A percentile compares a stretch with the other conserved stretches of the same genome.
Evolutionary conservation across 2,329 filamentous ascomycete genomes (phyloP).

Genomic region (Metarhizium rileyi): DNA sequence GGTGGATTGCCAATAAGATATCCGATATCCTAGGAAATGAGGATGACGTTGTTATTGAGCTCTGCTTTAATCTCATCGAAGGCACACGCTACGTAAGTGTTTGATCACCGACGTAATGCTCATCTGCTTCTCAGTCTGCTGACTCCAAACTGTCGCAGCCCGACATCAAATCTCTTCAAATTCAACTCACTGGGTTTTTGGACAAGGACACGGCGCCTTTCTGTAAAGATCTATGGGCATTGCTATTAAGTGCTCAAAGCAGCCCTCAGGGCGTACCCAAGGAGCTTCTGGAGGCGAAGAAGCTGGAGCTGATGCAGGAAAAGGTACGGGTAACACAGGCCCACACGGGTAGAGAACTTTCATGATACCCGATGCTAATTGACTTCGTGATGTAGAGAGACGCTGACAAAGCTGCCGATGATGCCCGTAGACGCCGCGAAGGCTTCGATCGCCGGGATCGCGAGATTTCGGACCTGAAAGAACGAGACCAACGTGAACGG

Average conservation of each 20-base stretch:
- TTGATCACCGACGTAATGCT: neutral
- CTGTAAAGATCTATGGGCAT: constrained; percentile 87
- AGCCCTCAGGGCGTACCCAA: constrained; percentile 88
- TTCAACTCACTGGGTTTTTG: constrained; percentile 88
- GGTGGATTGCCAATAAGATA: constrained; percentile 89
- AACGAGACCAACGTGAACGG: constrained; percentile 49
- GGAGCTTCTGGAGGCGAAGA: constrained; percentile 92
- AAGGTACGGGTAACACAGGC: constrained; percentile 49
- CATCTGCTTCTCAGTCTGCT: constrained; percentile 22
- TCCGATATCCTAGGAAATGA: constrained; percentile 83
- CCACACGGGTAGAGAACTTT: neutral
- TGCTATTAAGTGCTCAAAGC: constrained; percentile 81
- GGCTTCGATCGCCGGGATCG: constrained; percentile 62
- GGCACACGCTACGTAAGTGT: constrained; percentile 56
- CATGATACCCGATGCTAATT: constrained; percentile 2
- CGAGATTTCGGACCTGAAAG: constrained; percentile 57
- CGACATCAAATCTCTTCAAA: constrained; percentile 91
- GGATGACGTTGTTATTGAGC: constrained; percentile 91
- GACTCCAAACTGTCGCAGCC: constrained; percentile 48
- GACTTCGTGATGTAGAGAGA: constrained; percentile 49
- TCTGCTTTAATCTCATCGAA: constrained; percentile 63
- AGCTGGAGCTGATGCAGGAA: constrained; percentile 86
- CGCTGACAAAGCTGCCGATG: constrained; percentile 71
- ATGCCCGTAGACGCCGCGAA: constrained; percentile 61
- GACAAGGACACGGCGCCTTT: constrained; percentile 84